A percentile compares a stretch with the other conserved stretches of the same genome.
Conservation (phyloP, 345 rosid genomes). For the Brassica cretica region DNA sequence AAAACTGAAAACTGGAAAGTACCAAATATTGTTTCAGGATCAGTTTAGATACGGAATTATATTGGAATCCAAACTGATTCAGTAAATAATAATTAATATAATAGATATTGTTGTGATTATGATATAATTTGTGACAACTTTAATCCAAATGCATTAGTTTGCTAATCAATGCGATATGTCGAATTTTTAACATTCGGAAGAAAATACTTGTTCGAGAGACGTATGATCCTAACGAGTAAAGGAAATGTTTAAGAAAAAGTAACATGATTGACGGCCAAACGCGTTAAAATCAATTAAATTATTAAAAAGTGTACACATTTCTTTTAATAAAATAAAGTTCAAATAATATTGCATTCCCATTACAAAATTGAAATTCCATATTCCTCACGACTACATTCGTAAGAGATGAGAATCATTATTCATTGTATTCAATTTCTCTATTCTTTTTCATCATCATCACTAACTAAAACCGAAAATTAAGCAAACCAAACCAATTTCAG, state of each 20-base stretch:
- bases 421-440: slow-evolving; percentile 13
- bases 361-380: slow-evolving; percentile 24
- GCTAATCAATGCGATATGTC: not conserved
- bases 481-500: slow-evolving; percentile 22
- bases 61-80: not conserved
- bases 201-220: no score
- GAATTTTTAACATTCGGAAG: not conserved
- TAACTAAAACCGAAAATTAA: slow-evolving; percentile 3
- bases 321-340: not conserved
- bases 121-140: not conserved
- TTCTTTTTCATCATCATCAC: slow-evolving; percentile 27
- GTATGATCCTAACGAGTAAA: slow-evolving; percentile 11
- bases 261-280: slow-evolving; percentile 23
- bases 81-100: no score
- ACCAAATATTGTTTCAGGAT: not conserved
- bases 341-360: slow-evolving; percentile 12
- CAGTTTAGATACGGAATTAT: not conserved
- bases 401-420: not conserved
- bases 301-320: slow-evolving; percentile 19
- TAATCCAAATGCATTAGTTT: not conserved
- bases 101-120: not conserved
- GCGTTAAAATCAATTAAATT: slow-evolving; percentile 20
- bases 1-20: not conserved
- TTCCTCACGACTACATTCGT: slow-evolving; percentile 29
- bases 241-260: slow-evolving; percentile 20